These are phyloP conservation scores for Boletus eberwhitei DNA, from an alignment of 768 basidiomycete species.

Conservation along the genomic window DNA sequence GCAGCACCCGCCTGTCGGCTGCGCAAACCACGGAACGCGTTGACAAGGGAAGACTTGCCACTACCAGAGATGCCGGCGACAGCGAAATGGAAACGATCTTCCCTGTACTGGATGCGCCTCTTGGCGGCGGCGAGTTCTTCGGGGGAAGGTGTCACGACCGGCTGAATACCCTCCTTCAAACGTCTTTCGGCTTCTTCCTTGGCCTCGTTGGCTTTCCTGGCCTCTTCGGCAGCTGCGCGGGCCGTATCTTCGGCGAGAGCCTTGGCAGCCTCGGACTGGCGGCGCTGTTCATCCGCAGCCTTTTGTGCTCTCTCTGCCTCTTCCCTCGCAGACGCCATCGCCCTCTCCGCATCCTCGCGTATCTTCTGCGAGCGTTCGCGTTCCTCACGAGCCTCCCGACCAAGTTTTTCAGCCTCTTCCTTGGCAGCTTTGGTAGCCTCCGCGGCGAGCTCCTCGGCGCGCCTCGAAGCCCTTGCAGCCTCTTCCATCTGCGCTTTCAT, in stretches of 20 bases:
- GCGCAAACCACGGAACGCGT: constrained; percentile 33
- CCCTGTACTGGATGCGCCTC: constrained; percentile 20
- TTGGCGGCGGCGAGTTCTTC: constrained; percentile 16
- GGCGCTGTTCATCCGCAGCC: constrained; percentile 20
- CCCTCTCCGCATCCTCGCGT: constrained; percentile 16
- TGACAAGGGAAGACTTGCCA: constrained; percentile 39
- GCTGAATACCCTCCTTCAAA: constrained; percentile 24
- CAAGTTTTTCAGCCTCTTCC: constrained; percentile 18
- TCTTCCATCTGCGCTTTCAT: constrained; percentile 17
- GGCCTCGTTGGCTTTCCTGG: constrained; percentile 14
- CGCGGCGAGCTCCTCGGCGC: constrained; percentile 9
- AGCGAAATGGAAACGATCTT: constrained; percentile 33
- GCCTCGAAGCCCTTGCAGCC: background rate
- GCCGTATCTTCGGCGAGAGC: constrained; percentile 14
- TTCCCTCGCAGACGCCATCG: constrained; percentile 9
- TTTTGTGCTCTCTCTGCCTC: constrained; percentile 9
- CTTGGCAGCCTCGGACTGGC: constrained; percentile 14
- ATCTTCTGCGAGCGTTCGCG: constrained; percentile 9
- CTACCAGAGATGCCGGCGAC: constrained; percentile 33
- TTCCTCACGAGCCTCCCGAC: constrained; percentile 13
- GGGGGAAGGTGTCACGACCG: constrained; percentile 12
- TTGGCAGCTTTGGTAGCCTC: constrained; percentile 7
- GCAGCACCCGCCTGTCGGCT: constrained; percentile 15
- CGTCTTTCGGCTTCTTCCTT: constrained; percentile 15
- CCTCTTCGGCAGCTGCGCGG: constrained; percentile 16